Evolutionary conservation across 805 yeast species (phyloP), one percentile per base, ranked within the genome.

Genomic region (Starmerella kuoi): DNA sequence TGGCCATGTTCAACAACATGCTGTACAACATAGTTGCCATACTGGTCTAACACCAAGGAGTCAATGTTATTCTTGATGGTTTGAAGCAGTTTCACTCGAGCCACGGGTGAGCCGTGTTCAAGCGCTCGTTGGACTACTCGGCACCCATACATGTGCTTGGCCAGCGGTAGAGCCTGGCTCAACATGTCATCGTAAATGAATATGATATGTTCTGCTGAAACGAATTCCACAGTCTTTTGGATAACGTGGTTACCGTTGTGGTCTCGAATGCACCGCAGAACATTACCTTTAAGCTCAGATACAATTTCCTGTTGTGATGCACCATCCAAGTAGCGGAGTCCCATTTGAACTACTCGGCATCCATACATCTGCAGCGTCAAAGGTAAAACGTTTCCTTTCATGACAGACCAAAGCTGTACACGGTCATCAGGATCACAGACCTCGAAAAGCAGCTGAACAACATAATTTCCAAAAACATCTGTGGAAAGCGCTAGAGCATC

Each of bases 201-300:
- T 28, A 76, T 70, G 44, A 85, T 72, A 35, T 70, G 63, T 20
- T 68, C 74, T 45, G 82, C 74, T 4, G 95, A 91, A 38, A 87
- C 76, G 46, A 74, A 67, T 62, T 91, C 98, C 52, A 91, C 83
- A 1, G 95, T 78, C 60, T 87, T 88, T 64, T 91, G 99, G 49
- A 91, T 81, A 15, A 91, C 98, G 61, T 91, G 99, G 61, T 91
- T 91, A 50, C 97, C 98, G 61, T 91, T 91, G 65, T 88, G 97
- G 61, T 91, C 97, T 58, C 85, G 85, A 46, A 88, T 82, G 61
- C 88, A 73, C 44, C 71, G 70, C 40, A 77, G 55, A 20, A 80
- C 76, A 48, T 70, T 68, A 34, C 69, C 70, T 40, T 69, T 73
- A 47, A 91, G 66, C 62, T 91, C 98, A 21, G 68, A 66, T 38